A percentile compares a stretch with the other conserved stretches of the same genome.
Evolutionary conservation across 2,329 filamentous ascomycete genomes (phyloP).

Genomic region (Lachnellula subtilissima): DNA sequence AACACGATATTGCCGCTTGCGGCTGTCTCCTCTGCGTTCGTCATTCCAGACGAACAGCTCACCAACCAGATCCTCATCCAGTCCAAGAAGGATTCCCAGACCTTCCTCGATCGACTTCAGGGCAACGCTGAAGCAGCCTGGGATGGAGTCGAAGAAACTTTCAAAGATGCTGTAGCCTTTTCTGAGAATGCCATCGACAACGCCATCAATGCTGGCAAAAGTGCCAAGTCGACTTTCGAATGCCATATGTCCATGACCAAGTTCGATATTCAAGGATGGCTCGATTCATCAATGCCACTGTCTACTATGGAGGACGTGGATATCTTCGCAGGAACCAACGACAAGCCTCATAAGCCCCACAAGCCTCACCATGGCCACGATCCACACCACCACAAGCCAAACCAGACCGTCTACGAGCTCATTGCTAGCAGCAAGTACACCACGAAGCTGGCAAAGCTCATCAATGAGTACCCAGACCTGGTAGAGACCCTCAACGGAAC

Average conservation of each 20-base stretch:
- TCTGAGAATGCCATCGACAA: constrained; percentile 29
- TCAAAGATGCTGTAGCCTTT: constrained; percentile 24
- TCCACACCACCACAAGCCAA: constrained; percentile 41
- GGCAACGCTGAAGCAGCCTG: constrained; percentile 30
- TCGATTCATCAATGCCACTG: constrained; percentile 28
- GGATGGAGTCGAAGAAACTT: constrained; percentile 23
- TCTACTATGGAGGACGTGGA: constrained; percentile 32
- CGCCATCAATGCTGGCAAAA: constrained; percentile 24
- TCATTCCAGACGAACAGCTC: constrained; percentile 47
- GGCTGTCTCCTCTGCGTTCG: constrained; percentile 45
- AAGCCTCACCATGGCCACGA: constrained; percentile 29
- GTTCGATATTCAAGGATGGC: constrained; percentile 30
- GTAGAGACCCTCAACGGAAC: constrained; percentile 72
- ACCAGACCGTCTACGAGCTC: constrained; percentile 74
- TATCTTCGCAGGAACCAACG: constrained; percentile 10
- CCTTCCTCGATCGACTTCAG: constrained; percentile 31
- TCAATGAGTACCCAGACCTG: constrained; percentile 67
- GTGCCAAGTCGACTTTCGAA: constrained; percentile 22
- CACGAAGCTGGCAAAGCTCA: constrained; percentile 68
- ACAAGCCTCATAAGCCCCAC: constrained; percentile 23
- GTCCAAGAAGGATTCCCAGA: constrained; percentile 28
- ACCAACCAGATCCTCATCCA: constrained; percentile 39
- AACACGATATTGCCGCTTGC: constrained; percentile 43
- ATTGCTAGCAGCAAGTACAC: constrained; percentile 74
- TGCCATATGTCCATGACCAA: constrained; percentile 30